phyloP scores from a whole-genome alignment of 2,329 filamentous ascomycete species.

The Aspergillus spinulosporus region DNA sequence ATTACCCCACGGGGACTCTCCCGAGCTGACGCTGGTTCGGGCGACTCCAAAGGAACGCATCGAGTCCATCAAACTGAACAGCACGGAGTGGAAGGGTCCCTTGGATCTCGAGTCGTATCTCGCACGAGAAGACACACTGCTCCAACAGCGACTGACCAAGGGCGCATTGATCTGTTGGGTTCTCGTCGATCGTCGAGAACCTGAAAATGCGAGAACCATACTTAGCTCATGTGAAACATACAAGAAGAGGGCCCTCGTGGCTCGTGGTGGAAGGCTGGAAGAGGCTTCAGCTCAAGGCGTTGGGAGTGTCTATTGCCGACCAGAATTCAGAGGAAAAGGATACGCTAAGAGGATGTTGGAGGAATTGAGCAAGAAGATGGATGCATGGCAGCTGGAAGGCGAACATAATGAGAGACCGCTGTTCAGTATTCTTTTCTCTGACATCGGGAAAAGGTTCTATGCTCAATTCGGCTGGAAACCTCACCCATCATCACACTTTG shows the following conservation, averaged over 20 bases:
- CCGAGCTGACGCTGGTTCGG: slow-evolving; percentile 54
- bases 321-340: slow-evolving; percentile 66
- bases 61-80: slow-evolving; percentile 56
- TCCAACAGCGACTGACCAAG: slow-evolving; percentile 53
- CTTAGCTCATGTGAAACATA: slow-evolving; percentile 61
- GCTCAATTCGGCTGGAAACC: slow-evolving; percentile 72
- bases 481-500: slow-evolving; percentile 71
- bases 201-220: slow-evolving; percentile 46
- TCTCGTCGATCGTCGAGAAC: slow-evolving; percentile 51
- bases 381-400: slow-evolving; percentile 53
- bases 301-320: slow-evolving; percentile 75
- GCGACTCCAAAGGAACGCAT: slow-evolving; percentile 57
- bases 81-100: slow-evolving; percentile 58
- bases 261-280: slow-evolving; percentile 57
- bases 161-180: slow-evolving; percentile 63
- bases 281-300: slow-evolving; percentile 67
- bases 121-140: slow-evolving; percentile 56
- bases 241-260: slow-evolving; percentile 43
- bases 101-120: slow-evolving; percentile 58
- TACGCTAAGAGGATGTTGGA: slow-evolving; percentile 76
- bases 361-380: slow-evolving; percentile 60
- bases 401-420: slow-evolving; percentile 45
- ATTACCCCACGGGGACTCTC: slow-evolving; percentile 52
- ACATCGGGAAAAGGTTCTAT: slow-evolving; percentile 84
- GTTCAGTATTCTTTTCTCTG: slow-evolving; percentile 82